These are phyloP conservation scores for Plasmodium knowlesi DNA, from an alignment of 169 alveolate species.

Conservation along the genomic window DNA sequence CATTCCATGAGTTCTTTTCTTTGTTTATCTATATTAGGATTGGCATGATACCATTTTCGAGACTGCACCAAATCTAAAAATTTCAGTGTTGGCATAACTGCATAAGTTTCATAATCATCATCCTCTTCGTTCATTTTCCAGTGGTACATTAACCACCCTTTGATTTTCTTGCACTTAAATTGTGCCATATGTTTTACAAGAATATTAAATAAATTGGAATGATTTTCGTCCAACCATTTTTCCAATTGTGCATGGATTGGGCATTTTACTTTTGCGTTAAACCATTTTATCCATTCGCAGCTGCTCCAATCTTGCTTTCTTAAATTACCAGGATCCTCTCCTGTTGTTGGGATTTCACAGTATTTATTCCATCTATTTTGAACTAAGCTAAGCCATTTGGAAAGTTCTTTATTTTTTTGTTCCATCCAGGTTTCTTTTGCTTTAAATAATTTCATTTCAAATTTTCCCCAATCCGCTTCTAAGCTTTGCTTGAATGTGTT, in stretches of 20 bases:
- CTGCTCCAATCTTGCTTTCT: background rate
- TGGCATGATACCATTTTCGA: background rate
- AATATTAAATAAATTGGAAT: background rate
- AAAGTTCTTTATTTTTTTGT: background rate
- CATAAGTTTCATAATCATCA: no score
- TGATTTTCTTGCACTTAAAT: background rate
- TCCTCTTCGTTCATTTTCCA: background rate
- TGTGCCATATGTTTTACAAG: background rate
- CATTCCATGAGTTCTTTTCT: conserved; percentile 4
- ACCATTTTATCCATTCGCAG: background rate
- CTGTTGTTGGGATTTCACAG: background rate
- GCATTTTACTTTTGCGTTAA: background rate
- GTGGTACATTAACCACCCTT: conserved; percentile 19
- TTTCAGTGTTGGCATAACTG: background rate
- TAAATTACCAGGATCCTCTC: background rate
- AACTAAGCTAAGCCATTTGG: background rate
- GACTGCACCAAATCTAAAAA: background rate
- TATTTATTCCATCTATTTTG: background rate
- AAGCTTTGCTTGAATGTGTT: background rate
- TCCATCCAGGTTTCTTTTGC: background rate
- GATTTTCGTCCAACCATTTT: background rate
- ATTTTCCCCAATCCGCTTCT: background rate
- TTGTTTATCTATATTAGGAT: background rate
- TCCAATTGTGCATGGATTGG: background rate
- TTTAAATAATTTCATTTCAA: background rate